Conservation (phyloP, 2,329 filamentous ascomycete species). For the Plenodomus biglobosus region DNA sequence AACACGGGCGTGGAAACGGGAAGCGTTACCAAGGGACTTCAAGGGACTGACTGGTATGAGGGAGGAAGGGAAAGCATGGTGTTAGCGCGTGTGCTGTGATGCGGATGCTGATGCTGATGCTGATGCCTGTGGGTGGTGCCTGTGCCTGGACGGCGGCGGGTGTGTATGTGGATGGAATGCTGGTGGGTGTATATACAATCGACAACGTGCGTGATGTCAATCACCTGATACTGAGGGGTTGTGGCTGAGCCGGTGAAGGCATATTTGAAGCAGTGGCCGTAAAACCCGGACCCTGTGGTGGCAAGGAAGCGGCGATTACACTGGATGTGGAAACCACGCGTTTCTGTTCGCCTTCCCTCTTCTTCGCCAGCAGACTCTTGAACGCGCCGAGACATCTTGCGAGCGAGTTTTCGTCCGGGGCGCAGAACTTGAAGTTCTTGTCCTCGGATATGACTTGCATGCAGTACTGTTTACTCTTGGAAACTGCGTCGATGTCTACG, state of each 20-base stretch:
- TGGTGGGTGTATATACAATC: too few relatives aligned
- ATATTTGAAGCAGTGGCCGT: neutral
- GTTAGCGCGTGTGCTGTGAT: too few relatives aligned
- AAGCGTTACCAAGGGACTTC: too few relatives aligned
- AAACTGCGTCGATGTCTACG: conserved; percentile 87
- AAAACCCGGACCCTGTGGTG: neutral
- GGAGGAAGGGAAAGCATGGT: too few relatives aligned
- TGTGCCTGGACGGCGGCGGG: too few relatives aligned
- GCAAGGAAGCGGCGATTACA: neutral
- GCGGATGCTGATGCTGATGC: too few relatives aligned
- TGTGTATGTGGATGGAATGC: too few relatives aligned
- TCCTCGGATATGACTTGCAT: conserved; percentile 94
- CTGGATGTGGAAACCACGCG: conserved; percentile 5
- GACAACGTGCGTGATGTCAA: too few relatives aligned
- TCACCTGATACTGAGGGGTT: neutral
- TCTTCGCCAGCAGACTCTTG: conserved; percentile 78
- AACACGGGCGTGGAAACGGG: too few relatives aligned
- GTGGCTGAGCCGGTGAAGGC: neutral
- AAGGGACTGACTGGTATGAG: too few relatives aligned
- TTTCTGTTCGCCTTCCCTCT: conserved; percentile 55
- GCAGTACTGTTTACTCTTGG: conserved; percentile 80
- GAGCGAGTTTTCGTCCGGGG: conserved; percentile 77
- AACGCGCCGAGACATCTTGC: conserved; percentile 85
- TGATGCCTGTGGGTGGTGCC: too few relatives aligned
- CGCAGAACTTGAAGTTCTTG: conserved; percentile 58